A percentile compares a stretch with the other conserved stretches of the same genome.
Evolutionary conservation across 2,329 filamentous ascomycete species (phyloP).

Genomic region (Didymella sp.): DNA sequence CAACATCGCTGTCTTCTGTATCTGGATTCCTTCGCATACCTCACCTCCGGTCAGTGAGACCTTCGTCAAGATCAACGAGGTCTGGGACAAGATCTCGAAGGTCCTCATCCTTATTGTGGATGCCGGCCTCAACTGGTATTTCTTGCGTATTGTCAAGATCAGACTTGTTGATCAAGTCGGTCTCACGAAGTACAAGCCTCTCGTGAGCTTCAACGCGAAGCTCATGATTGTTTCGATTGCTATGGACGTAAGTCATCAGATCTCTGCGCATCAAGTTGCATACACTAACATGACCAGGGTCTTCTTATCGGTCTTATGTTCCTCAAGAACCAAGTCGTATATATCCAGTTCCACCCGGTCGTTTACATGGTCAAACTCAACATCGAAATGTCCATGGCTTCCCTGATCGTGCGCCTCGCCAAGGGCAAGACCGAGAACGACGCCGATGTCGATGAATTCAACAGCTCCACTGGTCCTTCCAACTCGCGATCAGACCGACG

Average conservation of each 20-base stretch:
- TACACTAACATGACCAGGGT: constrained; percentile 23
- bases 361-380: constrained; percentile 55
- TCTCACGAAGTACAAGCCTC: constrained; percentile 50
- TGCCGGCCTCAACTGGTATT: constrained; percentile 61
- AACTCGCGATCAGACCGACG: constrained; percentile 25
- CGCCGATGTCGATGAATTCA: constrained; percentile 28
- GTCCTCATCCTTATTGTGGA: constrained; percentile 61
- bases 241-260: constrained; percentile 50
- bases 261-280: background rate
- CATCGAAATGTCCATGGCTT: constrained; percentile 56
- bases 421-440: constrained; percentile 40
- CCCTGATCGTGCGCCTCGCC: constrained; percentile 50
- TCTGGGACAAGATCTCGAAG: constrained; percentile 63
- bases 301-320: constrained; percentile 52
- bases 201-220: constrained; percentile 52
- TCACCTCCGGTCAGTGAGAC: constrained; percentile 39
- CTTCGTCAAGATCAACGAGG: constrained; percentile 56
- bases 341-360: constrained; percentile 53
- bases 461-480: constrained; percentile 29
- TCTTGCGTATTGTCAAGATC: constrained; percentile 53
- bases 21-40: constrained; percentile 61
- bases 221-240: constrained; percentile 51
- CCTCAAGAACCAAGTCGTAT: constrained; percentile 47
- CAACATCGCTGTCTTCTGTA: constrained; percentile 62
- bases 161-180: constrained; percentile 50